phyloP scores from a whole-genome alignment of 441 rosid species.

The Biscutella laevigata region DNA sequence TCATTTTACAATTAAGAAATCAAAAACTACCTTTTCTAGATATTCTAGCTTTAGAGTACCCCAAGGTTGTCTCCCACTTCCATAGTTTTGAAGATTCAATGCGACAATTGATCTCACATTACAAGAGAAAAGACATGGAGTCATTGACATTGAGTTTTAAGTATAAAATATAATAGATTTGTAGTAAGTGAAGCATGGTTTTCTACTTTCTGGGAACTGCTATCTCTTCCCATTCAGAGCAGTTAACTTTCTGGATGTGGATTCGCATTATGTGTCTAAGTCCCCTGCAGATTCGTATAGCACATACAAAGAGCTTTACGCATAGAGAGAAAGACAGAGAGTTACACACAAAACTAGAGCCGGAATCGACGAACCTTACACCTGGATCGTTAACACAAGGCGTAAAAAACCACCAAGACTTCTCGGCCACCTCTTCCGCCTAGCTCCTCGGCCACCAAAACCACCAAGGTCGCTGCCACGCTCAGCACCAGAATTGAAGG shows the following conservation, averaged over 20 bases:
- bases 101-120: conserved; percentile 91
- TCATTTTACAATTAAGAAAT: not conserved
- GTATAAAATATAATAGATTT: too few relatives aligned
- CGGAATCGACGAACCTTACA: too few relatives aligned
- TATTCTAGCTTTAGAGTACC: conserved; percentile 69
- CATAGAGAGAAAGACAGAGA: too few relatives aligned
- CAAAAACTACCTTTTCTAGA: conserved; percentile 77
- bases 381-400: conserved; percentile 84
- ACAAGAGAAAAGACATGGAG: too few relatives aligned
- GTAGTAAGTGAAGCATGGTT: too few relatives aligned
- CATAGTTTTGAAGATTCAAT: conserved; percentile 84
- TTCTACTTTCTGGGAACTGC: conserved; percentile 66
- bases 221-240: conserved; percentile 80
- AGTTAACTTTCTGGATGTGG: conserved; percentile 58
- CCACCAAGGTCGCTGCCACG: too few relatives aligned
- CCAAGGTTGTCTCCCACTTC: conserved; percentile 97
- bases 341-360: too few relatives aligned
- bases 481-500: too few relatives aligned
- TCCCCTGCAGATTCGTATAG: conserved; percentile 62
- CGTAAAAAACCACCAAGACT: conserved; percentile 94
- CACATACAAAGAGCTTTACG: too few relatives aligned
- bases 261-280: conserved; percentile 74
- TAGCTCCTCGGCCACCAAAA: too few relatives aligned
- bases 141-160: too few relatives aligned
- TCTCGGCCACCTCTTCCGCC: too few relatives aligned